Conservation (phyloP, 1,139 yeast genomes). For the Pichia sp. region DNA sequence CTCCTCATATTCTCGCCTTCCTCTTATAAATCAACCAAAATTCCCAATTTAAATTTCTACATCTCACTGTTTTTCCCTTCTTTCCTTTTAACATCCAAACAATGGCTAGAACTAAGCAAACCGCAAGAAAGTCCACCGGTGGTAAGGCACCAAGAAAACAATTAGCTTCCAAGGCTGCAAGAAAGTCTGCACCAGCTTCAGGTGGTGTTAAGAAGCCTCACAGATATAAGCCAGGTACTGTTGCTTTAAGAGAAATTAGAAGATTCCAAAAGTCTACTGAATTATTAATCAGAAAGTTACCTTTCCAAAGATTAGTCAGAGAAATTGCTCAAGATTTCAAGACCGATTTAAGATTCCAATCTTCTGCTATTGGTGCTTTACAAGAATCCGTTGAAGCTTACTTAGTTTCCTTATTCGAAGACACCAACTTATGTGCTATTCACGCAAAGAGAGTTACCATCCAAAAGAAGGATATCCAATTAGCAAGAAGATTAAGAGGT, state of each 20-base stretch:
- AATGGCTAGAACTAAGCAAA: slow-evolving; percentile 98
- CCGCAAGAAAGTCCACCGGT: slow-evolving; percentile 98
- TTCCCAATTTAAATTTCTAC: no score
- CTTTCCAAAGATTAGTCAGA: slow-evolving; percentile 98
- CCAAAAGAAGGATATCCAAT: slow-evolving; percentile 98
- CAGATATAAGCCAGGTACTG: slow-evolving; percentile 99
- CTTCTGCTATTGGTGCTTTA: slow-evolving; percentile 97
- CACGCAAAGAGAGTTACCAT: slow-evolving; percentile 99
- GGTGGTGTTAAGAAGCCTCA: slow-evolving; percentile 99
- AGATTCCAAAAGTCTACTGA: slow-evolving; percentile 98
- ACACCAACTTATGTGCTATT: slow-evolving; percentile 97
- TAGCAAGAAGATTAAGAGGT: slow-evolving; percentile 99
- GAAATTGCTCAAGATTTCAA: slow-evolving; percentile 98
- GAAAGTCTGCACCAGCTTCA: slow-evolving; percentile 96
- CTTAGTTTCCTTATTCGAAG: slow-evolving; percentile 57
- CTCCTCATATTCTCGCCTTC: no score
- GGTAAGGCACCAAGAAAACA: slow-evolving; percentile 99
- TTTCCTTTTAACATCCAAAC: background rate
- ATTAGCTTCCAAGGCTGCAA: slow-evolving; percentile 97
- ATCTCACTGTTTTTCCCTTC: no score
- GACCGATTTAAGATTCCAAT: slow-evolving; percentile 97
- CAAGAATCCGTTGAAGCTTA: slow-evolving; percentile 99
- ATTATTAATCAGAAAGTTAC: slow-evolving; percentile 92
- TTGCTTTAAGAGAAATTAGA: slow-evolving; percentile 98
- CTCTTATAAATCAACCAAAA: no score